Conservation (phyloP, 2,329 filamentous ascomycete species). For the Aspergillus novoparasiticus region DNA sequence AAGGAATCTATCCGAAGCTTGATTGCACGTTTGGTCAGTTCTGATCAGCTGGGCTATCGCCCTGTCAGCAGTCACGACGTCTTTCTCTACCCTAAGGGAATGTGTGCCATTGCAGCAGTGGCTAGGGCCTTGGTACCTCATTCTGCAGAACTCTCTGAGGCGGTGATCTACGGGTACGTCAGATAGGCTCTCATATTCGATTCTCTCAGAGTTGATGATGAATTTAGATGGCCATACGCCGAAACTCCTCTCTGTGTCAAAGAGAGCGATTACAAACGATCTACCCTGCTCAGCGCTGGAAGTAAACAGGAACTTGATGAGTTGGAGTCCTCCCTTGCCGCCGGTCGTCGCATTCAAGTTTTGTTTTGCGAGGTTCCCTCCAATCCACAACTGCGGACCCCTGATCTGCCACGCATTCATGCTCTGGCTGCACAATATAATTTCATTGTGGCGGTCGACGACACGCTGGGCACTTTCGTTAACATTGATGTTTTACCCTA, state of each 20-base stretch:
- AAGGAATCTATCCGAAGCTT: constrained; percentile 3
- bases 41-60: not conserved
- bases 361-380: constrained; percentile 55
- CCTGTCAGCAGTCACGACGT: constrained; percentile 1
- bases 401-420: constrained; percentile 45
- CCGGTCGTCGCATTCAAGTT: constrained; percentile 31
- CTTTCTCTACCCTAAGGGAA: constrained; percentile 9
- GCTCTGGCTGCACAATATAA: constrained; percentile 43
- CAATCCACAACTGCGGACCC: constrained; percentile 50
- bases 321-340: constrained; percentile 14
- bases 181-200: not conserved
- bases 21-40: not conserved
- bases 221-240: constrained; percentile 9
- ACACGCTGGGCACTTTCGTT: constrained; percentile 41
- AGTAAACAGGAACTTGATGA: constrained; percentile 18
- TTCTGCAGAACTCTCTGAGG: not conserved
- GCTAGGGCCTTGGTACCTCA: constrained; percentile 3
- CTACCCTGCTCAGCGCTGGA: constrained; percentile 12
- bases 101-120: constrained; percentile 9
- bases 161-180: constrained; percentile 12
- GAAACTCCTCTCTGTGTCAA: constrained; percentile 4
- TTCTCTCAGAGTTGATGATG: not conserved
- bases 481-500: constrained; percentile 50
- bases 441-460: constrained; percentile 40
- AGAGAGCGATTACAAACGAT: constrained; percentile 2